Evolutionary conservation across 2,329 filamentous ascomycete species (phyloP).

Genomic region (Metarhizium guizhouense): DNA sequence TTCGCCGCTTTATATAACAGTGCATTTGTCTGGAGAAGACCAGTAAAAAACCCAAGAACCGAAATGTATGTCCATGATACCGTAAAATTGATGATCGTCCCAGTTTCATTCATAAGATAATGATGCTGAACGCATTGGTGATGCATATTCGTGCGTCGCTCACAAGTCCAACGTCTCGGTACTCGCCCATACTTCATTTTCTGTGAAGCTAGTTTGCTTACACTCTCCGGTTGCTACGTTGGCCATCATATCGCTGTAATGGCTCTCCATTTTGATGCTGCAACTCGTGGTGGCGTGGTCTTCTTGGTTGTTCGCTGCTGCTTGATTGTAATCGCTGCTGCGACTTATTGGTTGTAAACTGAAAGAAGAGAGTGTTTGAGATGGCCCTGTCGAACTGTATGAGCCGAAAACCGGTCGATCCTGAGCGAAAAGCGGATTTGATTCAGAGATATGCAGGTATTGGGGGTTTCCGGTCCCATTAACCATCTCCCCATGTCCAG

Average conservation of each 20-base stretch:
- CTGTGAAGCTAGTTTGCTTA: conserved; percentile 14
- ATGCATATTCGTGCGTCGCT: not conserved
- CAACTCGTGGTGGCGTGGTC: conserved; percentile 3
- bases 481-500: conserved; percentile 11
- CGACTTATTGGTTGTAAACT: conserved; percentile 22
- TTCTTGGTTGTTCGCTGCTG: conserved; percentile 9
- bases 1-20: not conserved
- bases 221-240: conserved; percentile 9
- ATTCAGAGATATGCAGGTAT: conserved; percentile 19
- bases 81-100: not conserved
- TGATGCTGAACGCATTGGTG: not conserved
- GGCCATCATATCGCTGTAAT: conserved; percentile 17
- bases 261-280: conserved; percentile 17
- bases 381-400: conserved; percentile 14
- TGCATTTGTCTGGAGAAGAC: not conserved
- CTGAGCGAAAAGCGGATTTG: conserved; percentile 24
- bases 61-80: not conserved
- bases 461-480: conserved; percentile 13
- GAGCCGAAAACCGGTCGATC: conserved; percentile 21
- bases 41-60: not conserved
- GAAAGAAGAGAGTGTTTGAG: conserved; percentile 15
- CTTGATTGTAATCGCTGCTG: conserved; percentile 10
- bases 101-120: not conserved
- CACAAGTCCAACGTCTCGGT: conserved; percentile 6
- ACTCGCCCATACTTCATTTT: conserved; percentile 7